phyloP scores from a whole-genome alignment of 2,329 filamentous ascomycete genomes.

The Coniochaeta hoffmannii region DNA sequence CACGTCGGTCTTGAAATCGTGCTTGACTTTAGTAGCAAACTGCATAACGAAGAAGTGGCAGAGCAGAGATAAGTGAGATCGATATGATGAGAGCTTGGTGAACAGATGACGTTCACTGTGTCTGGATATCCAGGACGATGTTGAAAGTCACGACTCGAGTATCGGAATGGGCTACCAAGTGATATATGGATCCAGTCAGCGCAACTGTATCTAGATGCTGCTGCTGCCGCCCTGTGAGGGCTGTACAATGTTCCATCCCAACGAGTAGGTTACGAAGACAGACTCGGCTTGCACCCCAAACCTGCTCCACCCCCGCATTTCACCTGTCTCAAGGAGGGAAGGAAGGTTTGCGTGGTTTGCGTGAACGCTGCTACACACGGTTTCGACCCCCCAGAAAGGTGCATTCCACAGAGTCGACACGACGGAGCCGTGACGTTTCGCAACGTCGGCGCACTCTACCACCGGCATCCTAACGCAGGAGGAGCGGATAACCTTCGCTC shows the following conservation, averaged over 20 bases:
- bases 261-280: background rate
- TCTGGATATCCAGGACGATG: background rate
- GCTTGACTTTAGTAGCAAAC: slow-evolving; percentile 10
- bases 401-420: background rate
- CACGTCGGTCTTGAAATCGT: slow-evolving; percentile 28
- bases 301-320: background rate
- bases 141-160: background rate
- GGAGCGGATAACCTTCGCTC: no score
- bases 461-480: no score
- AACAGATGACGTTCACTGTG: background rate
- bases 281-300: background rate
- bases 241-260: background rate
- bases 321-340: background rate
- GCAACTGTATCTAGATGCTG: background rate
- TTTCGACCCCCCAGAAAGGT: background rate
- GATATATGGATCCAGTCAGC: background rate
- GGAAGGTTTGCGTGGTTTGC: background rate
- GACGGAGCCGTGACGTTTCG: background rate
- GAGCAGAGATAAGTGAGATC: background rate
- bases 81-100: background rate
- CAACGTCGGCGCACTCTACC: background rate
- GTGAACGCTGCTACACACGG: background rate
- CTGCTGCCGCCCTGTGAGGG: no score
- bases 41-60: background rate
- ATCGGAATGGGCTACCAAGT: background rate